Conservation (phyloP, 2,329 filamentous ascomycete species). For the Pseudocercospora vitis region DNA sequence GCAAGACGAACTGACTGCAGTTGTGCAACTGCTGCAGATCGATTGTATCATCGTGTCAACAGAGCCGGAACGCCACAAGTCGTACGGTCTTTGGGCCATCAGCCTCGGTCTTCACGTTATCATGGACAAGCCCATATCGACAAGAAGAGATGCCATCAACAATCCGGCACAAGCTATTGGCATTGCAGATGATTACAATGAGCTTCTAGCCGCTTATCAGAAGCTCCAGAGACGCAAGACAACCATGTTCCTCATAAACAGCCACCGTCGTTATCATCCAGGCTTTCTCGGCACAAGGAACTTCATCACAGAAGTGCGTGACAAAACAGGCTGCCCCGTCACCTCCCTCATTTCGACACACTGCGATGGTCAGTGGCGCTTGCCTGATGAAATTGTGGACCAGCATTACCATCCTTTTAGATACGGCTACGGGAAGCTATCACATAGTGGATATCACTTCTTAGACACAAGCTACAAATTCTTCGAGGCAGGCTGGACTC, state of each 20-base stretch:
- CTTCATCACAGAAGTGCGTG: background rate
- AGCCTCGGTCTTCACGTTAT: background rate
- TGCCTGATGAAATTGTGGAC: background rate
- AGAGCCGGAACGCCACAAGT: background rate
- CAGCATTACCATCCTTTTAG: background rate
- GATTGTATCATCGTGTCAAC: background rate
- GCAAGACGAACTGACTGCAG: background rate
- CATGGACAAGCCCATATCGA: background rate
- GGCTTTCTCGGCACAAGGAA: constrained; percentile 2
- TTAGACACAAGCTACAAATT: constrained; percentile 6
- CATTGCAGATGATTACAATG: background rate
- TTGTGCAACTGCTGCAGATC: background rate
- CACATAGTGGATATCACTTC: constrained; percentile 4
- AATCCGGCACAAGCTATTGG: background rate
- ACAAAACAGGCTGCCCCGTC: constrained; percentile 1
- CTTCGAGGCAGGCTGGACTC: constrained; percentile 6
- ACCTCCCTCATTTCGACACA: background rate
- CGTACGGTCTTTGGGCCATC: background rate
- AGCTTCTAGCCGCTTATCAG: background rate
- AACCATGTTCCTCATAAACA: constrained; percentile 6
- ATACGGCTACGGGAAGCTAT: background rate
- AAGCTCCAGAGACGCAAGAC: background rate
- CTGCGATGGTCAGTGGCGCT: constrained; percentile 5
- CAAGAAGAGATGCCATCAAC: background rate
- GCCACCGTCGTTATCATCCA: constrained; percentile 2